A percentile compares a stretch with the other conserved stretches of the same genome.
Conservation (phyloP, 2,329 filamentous ascomycete species). For the Colletotrichum sp. region DNA sequence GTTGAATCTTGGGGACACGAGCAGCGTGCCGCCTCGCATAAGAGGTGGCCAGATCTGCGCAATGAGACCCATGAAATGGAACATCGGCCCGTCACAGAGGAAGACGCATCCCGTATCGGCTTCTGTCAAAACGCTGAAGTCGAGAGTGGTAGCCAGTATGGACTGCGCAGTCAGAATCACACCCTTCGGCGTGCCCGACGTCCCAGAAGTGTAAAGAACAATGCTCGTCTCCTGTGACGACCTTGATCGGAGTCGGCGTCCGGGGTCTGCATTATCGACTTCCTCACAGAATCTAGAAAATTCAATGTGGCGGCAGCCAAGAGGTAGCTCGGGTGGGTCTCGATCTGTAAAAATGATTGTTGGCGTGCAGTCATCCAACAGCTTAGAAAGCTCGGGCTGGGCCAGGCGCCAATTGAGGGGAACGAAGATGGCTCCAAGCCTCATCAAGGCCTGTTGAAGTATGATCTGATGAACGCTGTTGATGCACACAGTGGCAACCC, state of each 20-base stretch:
- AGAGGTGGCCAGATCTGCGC: conserved; percentile 3
- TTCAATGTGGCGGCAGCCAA: not conserved
- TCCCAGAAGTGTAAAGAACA: conserved; percentile 14
- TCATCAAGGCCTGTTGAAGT: conserved; percentile 11
- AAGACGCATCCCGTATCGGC: conserved; percentile 7
- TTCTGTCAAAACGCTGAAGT: conserved; percentile 8
- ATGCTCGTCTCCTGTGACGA: not conserved
- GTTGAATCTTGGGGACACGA: conserved; percentile 7
- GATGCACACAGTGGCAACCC: conserved; percentile 6
- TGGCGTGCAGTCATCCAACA: conserved; percentile 3
- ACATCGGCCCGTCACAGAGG: conserved; percentile 19
- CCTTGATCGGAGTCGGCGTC: not conserved
- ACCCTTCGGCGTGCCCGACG: conserved; percentile 9
- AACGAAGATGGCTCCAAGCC: conserved; percentile 8
- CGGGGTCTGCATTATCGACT: not conserved
- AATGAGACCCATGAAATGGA: conserved; percentile 17
- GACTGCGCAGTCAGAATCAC: not conserved
- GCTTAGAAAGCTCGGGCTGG: conserved; percentile 9
- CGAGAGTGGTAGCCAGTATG: conserved; percentile 1
- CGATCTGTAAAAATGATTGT: conserved; percentile 2
- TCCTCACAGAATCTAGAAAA: not conserved
- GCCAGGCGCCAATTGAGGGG: conserved; percentile 19
- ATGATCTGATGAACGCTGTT: conserved; percentile 19
- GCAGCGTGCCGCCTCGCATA: not conserved
- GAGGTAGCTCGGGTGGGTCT: not conserved